These are phyloP conservation scores for Sporodiniella umbellata DNA, from an alignment of 371 early-diverging fungal species.

Conservation along the genomic window DNA sequence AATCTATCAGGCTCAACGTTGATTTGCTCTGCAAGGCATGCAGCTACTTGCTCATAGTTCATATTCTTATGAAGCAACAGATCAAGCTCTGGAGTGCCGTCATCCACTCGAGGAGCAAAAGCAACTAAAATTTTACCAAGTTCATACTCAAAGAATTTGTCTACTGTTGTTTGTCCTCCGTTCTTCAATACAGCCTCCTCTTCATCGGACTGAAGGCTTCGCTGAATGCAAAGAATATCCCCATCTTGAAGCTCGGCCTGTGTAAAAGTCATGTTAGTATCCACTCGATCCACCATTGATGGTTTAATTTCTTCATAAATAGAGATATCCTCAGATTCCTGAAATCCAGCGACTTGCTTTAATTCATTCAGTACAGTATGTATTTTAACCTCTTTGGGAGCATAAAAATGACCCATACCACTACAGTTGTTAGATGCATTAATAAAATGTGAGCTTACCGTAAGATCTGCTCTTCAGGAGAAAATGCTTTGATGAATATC, in stretches of 20 bases:
- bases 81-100: slow-evolving; percentile 14
- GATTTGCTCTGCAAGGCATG: slow-evolving; percentile 13
- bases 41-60: slow-evolving; percentile 21
- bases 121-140: slow-evolving; percentile 61
- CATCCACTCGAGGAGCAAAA: slow-evolving; percentile 60
- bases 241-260: slow-evolving; percentile 85
- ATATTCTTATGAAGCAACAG: slow-evolving; percentile 22
- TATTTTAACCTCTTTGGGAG: slow-evolving; percentile 51
- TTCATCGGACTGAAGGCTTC: slow-evolving; percentile 51
- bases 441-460: slow-evolving; percentile 9
- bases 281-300: slow-evolving; percentile 78
- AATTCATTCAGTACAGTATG: slow-evolving; percentile 56
- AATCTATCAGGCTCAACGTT: slow-evolving; percentile 33
- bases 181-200: slow-evolving; percentile 25
- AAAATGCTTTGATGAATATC: slow-evolving; percentile 25
- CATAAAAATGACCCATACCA: slow-evolving; percentile 58
- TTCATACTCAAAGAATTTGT: slow-evolving; percentile 73
- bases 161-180: slow-evolving; percentile 46
- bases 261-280: slow-evolving; percentile 58
- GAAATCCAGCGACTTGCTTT: slow-evolving; percentile 49
- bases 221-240: slow-evolving; percentile 88
- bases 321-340: slow-evolving; percentile 50
- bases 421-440: slow-evolving; percentile 11
- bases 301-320: slow-evolving; percentile 94
- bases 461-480: slow-evolving; percentile 18